These are phyloP conservation scores for Boeremia exigua DNA, from an alignment of 2,329 filamentous ascomycete species.

Conservation along the genomic window DNA sequence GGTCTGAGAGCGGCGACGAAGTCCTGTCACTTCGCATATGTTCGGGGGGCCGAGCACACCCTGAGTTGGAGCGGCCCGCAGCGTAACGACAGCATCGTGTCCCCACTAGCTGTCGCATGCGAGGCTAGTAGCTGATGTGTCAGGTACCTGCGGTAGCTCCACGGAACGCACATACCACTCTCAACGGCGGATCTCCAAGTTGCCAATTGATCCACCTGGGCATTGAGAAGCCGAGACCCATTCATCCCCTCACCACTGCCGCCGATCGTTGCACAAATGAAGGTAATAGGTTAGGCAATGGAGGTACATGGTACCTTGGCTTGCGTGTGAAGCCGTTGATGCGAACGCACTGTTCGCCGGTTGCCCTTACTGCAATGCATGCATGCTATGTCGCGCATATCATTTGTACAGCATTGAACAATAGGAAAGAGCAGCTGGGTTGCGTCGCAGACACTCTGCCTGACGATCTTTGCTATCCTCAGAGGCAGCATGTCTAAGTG, in stretches of 20 bases:
- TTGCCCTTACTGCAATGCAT: conserved; percentile 12
- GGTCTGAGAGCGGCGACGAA: neutral
- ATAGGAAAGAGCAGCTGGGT: neutral
- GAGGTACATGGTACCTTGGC: conserved; percentile 3
- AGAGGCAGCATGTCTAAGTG: neutral
- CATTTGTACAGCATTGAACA: conserved; percentile 2
- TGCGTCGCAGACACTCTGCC: neutral
- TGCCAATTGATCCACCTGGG: neutral
- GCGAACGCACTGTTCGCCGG: conserved; percentile 6
- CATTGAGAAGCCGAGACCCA: neutral
- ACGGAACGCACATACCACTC: conserved; percentile 11
- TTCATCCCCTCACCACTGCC: neutral
- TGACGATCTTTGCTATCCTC: neutral
- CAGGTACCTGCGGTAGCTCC: conserved; percentile 16
- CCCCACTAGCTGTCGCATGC: neutral
- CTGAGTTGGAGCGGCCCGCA: conserved; percentile 11
- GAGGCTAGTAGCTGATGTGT: conserved; percentile 4
- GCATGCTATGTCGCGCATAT: conserved; percentile 12
- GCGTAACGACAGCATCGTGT: neutral
- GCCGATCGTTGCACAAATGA: conserved; percentile 1
- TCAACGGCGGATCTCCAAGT: neutral
- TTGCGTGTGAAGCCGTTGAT: neutral
- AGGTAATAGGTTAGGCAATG: neutral
- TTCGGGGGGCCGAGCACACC: conserved; percentile 11
- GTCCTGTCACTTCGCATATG: neutral